Evolutionary conservation across 2,329 filamentous ascomycete genomes (phyloP), one percentile per base, ranked within the genome.

Genomic region (Aspergillus flavus): DNA sequence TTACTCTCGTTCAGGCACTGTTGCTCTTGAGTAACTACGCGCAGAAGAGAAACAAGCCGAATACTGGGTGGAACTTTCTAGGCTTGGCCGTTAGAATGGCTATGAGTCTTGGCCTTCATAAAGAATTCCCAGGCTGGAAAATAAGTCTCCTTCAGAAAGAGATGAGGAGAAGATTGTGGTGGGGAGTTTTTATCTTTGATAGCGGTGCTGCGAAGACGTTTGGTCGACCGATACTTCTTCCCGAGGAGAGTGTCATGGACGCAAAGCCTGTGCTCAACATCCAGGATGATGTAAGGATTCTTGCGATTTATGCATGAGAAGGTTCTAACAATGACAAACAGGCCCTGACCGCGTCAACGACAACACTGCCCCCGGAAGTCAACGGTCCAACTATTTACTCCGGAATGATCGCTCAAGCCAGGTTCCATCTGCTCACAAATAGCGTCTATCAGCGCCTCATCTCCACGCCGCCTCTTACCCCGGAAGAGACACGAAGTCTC

Each of bases 151-250:
- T 80, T 2, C 77, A 79, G 62, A 73, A 76, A 41, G 79, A 81
- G 61, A 76, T 81, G 4, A 74, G 79, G 50, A 68, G 79, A 62
- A 71, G 79, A 57, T 63, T 80, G 32, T 81, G 79, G 73, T 80
- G 78, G 77, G 75, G 76, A 28, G 75, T 79, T 2, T 83, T 79
- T 62, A 79, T 81, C 12, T 83, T 84, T 65, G 80, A 81, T 59
- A 79, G 79, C 21, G 83, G 83, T n/a, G 82, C 82, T 16, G 79
- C 80, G 28, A 81, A 84, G 58, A 84, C 83, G 0, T 84, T 84
- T 65, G 81, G 81, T 26, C 77, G 83, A 39, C 82, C 83, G 0
- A 75, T 84, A 57, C 75, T 80, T 23, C 76, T 81, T 59, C 82
- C 82, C 4, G 76, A 79, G 45, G 76, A 80, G 16, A 78, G 77